These are phyloP conservation scores for Gyrodon lividus DNA, from an alignment of 768 basidiomycete species.

Conservation along the genomic window DNA sequence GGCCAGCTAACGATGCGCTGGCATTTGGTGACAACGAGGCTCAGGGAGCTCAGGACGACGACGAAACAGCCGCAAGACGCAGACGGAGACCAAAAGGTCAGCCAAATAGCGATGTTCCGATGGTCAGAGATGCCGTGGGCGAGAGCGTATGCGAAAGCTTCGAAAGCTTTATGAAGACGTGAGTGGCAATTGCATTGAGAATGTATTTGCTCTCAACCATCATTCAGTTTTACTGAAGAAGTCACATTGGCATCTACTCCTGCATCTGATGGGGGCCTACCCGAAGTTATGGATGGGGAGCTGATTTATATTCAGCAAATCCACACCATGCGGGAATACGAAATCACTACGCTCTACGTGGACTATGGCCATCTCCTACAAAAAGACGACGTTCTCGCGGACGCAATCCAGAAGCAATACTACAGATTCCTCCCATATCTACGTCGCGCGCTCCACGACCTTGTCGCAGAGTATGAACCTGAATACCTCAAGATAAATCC, in stretches of 20 bases:
- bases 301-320: conserved; percentile 90
- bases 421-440: conserved; percentile 96
- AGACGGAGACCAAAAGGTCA: conserved; percentile 43
- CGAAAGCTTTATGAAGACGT: conserved; percentile 90
- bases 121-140: conserved; percentile 92
- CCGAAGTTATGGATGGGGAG: conserved; percentile 56
- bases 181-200: conserved; percentile 28
- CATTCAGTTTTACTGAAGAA: conserved; percentile 75
- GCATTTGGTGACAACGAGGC: conserved; percentile 54
- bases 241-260: conserved; percentile 79
- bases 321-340: conserved; percentile 91
- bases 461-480: conserved; percentile 87
- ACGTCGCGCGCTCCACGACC: conserved; percentile 84
- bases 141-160: conserved; percentile 94
- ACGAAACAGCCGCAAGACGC: conserved; percentile 42
- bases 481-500: conserved; percentile 95
- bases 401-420: conserved; percentile 92
- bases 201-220: background rate
- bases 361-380: conserved; percentile 90
- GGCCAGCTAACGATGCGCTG: conserved; percentile 51
- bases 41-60: conserved; percentile 38
- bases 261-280: conserved; percentile 65
- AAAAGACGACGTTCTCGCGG: conserved; percentile 89
- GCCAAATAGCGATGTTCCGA: conserved; percentile 67
- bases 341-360: conserved; percentile 93